phyloP scores from a whole-genome alignment of 352 stramenopile species.

The Globisporangium echinulatum region DNA sequence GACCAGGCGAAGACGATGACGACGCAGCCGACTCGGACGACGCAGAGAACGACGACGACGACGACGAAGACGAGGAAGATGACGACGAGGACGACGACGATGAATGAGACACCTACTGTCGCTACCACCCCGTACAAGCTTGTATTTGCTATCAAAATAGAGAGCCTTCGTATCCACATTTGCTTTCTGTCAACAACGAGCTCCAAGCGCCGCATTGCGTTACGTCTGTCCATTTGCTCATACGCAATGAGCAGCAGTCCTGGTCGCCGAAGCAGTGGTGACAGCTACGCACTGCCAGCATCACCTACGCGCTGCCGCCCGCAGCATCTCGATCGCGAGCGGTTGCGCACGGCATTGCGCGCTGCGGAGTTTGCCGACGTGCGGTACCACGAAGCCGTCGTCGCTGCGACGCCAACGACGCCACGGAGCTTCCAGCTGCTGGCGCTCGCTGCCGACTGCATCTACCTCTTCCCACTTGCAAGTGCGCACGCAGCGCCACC shows the following conservation, averaged over 20 bases:
- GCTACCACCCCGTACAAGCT: constrained; percentile 12
- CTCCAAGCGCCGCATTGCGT: neutral
- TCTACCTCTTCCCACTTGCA: constrained; percentile 43
- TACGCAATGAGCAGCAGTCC: constrained; percentile 3
- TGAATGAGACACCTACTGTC: constrained; percentile 30
- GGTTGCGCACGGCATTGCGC: constrained; percentile 31
- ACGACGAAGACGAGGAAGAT: constrained; percentile 32
- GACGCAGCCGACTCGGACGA: constrained; percentile 19
- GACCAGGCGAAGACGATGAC: constrained; percentile 18
- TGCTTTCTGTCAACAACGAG: neutral
- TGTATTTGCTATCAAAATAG: neutral
- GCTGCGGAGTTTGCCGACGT: constrained; percentile 26
- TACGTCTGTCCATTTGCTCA: neutral
- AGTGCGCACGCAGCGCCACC: constrained; percentile 13
- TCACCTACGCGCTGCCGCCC: constrained; percentile 49
- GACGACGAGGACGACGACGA: constrained; percentile 37
- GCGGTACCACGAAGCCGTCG: constrained; percentile 52
- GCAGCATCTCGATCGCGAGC: constrained; percentile 49
- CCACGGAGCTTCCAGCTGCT: constrained; percentile 39
- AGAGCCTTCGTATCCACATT: neutral
- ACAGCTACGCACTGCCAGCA: constrained; percentile 1
- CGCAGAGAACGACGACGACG: constrained; percentile 17
- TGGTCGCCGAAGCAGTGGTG: neutral
- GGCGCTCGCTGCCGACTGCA: constrained; percentile 29
- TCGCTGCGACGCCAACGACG: constrained; percentile 20